These are phyloP conservation scores for Phellopilus nigrolimitatus DNA, from an alignment of 1,284 basidiomycete genomes.

Conservation along the genomic window DNA sequence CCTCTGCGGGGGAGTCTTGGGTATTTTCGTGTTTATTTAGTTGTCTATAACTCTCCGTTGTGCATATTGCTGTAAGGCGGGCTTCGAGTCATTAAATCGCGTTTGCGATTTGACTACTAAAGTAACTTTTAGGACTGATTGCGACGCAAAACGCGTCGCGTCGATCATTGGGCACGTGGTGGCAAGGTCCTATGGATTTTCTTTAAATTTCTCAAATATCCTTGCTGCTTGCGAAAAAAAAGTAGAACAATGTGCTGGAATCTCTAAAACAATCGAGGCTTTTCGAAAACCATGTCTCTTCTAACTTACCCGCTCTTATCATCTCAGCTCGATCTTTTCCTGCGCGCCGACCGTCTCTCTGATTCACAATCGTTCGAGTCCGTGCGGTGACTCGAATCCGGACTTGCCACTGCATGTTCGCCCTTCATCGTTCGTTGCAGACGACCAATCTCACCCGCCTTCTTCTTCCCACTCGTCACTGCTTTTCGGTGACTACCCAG, in stretches of 20 bases:
- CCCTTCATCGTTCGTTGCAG: conserved; percentile 8
- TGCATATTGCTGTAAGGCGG: too few relatives aligned
- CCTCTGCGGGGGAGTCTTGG: too few relatives aligned
- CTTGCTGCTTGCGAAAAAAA: background rate
- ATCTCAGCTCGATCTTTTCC: background rate
- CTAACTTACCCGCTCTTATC: background rate
- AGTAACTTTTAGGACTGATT: too few relatives aligned
- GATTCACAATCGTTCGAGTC: background rate
- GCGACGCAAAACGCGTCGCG: too few relatives aligned
- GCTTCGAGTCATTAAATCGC: too few relatives aligned
- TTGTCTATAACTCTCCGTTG: too few relatives aligned
- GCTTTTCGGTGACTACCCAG: background rate
- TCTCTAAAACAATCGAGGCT: background rate
- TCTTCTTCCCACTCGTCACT: conserved; percentile 1
- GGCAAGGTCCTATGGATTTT: background rate
- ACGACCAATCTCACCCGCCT: conserved; percentile 7
- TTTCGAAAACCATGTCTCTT: background rate
- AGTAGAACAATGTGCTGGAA: background rate
- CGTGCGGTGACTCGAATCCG: conserved; percentile 3
- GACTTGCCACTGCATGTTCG: conserved; percentile 8
- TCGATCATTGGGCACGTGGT: background rate
- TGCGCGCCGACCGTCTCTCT: background rate
- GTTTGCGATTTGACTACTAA: too few relatives aligned
- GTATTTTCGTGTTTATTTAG: too few relatives aligned
- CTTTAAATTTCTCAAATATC: background rate